phyloP scores from a whole-genome alignment of 2,329 filamentous ascomycete genomes.

The Didymella lethalis region DNA sequence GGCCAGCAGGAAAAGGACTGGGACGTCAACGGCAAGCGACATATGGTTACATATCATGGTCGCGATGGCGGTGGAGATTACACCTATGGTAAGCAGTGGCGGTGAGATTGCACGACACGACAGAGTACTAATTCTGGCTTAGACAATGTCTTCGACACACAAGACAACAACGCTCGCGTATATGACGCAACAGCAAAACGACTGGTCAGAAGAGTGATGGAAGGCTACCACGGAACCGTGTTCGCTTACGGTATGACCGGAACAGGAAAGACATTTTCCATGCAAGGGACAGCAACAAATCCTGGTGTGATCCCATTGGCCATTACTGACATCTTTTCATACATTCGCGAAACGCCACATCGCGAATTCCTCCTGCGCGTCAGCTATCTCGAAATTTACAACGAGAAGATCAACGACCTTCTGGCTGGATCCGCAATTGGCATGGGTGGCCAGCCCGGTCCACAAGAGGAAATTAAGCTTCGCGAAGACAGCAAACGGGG shows the following conservation, averaged over 20 bases:
- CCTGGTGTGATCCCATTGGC: slow-evolving; percentile 96
- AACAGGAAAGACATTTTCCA: slow-evolving; percentile 98
- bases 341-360: slow-evolving; percentile 94
- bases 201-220: slow-evolving; percentile 95
- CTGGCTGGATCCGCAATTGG: slow-evolving; percentile 75
- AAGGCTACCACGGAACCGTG: slow-evolving; percentile 97
- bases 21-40: slow-evolving; percentile 86
- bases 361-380: slow-evolving; percentile 94
- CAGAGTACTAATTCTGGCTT: slow-evolving; percentile 25
- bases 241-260: slow-evolving; percentile 99
- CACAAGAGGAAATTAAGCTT: slow-evolving; percentile 94
- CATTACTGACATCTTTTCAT: slow-evolving; percentile 99
- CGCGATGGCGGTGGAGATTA: slow-evolving; percentile 89
- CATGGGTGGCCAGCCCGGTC: slow-evolving; percentile 54
- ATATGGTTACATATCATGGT: slow-evolving; percentile 82
- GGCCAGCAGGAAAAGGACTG: slow-evolving; percentile 80
- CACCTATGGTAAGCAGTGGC: slow-evolving; percentile 75
- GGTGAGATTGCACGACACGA: slow-evolving; percentile 17
- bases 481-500: slow-evolving; percentile 95
- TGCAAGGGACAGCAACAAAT: slow-evolving; percentile 96
- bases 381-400: slow-evolving; percentile 99
- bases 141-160: slow-evolving; percentile 96
- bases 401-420: slow-evolving; percentile 95
- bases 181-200: slow-evolving; percentile 95
- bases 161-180: slow-evolving; percentile 92